A percentile compares a stretch with the other conserved stretches of the same genome.
Conservation (phyloP, 73 alveolate genomes). For the Tetrahymena borealis region DNA sequence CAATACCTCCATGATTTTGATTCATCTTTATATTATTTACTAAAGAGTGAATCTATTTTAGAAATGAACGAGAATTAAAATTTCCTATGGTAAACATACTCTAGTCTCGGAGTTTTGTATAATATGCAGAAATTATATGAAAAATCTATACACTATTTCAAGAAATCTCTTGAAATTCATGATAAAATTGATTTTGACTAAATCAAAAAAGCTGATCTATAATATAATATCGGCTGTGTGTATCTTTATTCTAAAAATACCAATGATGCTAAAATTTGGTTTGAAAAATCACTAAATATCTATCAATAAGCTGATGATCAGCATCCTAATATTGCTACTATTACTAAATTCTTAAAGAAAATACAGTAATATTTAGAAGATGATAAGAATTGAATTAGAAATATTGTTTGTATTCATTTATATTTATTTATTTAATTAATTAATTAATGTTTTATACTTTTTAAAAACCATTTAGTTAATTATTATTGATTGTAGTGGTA, state of each 20-base stretch:
- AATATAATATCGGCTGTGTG: background rate
- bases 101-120: background rate
- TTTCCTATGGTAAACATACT: background rate
- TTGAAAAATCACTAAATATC: background rate
- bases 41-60: background rate
- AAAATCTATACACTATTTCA: background rate
- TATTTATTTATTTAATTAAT: no score
- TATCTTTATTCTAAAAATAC: background rate
- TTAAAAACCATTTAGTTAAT: no score
- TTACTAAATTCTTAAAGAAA: background rate
- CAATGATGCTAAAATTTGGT: background rate
- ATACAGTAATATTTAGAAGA: background rate
- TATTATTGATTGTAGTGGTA: no score
- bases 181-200: background rate
- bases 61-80: background rate
- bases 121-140: background rate
- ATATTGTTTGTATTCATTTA: no score
- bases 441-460: no score
- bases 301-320: background rate
- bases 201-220: background rate
- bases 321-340: background rate
- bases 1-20: background rate
- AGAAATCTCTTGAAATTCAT: background rate
- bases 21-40: background rate
- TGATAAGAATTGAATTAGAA: background rate